phyloP scores from a whole-genome alignment of 169 alveolate genomes.

The Neospora caninum region DNA sequence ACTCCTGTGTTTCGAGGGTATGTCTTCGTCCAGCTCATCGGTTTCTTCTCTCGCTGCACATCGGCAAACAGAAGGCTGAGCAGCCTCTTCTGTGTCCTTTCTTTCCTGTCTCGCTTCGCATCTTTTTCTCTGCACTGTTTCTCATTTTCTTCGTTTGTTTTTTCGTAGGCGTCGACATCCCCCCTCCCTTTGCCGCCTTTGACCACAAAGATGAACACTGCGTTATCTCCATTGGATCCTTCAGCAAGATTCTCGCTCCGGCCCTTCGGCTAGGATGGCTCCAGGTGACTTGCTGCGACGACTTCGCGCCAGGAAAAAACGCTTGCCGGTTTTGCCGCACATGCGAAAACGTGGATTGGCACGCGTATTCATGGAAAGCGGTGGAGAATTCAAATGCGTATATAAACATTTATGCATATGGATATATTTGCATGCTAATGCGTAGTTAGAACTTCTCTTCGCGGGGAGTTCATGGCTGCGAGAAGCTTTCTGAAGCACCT shows the following conservation, averaged over 20 bases:
- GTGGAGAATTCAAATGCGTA: no score
- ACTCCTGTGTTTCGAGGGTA: constrained; percentile 49
- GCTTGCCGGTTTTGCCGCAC: no score
- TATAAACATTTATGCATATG: no score
- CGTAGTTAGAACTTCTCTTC: no score
- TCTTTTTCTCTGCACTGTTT: no score
- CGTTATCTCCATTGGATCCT: constrained; percentile 51
- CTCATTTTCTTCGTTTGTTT: not conserved
- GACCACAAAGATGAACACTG: not conserved
- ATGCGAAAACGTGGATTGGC: no score
- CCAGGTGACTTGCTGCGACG: constrained; percentile 20
- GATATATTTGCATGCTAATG: no score
- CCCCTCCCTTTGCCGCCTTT: constrained; percentile 47
- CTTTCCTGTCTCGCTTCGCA: not conserved
- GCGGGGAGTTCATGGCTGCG: no score
- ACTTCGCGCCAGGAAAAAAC: not conserved
- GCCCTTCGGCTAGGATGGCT: constrained; percentile 63
- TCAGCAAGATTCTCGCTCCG: constrained; percentile 57
- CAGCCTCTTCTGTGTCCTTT: not conserved
- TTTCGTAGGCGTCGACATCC: constrained; percentile 29
- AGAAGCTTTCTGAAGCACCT: no score
- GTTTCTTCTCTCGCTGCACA: not conserved
- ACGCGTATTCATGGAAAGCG: no score
- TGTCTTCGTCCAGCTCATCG: not conserved
- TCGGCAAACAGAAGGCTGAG: not conserved